Evolutionary conservation across 352 stramenopile genomes (phyloP), one percentile per base, ranked within the genome.

Genomic region (Phytophthora sp.): DNA sequence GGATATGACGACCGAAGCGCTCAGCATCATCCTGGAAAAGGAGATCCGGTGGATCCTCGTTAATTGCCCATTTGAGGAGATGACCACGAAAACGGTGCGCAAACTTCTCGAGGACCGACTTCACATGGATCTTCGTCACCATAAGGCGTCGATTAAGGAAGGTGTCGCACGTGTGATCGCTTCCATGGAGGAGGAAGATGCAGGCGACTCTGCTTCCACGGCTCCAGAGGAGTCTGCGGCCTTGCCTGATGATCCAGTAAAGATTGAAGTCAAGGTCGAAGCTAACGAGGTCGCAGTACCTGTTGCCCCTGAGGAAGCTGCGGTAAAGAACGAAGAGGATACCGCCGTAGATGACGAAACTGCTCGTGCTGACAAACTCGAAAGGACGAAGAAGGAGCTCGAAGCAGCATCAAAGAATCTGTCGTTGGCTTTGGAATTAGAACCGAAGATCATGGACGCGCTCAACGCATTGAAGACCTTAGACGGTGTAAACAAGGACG

Each of bases 1-100:
- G 0, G 65, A 74, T 7, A 60, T 83, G 26, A 71, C 75, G 18
- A 73, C 72, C 0, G 76, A 88, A 24, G 71, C 67, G 30, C 59
- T 95, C 2, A 84, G 69, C 21, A 76, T 74, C 3, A 50, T 90
- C 11, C 62, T 95, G 9, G 87, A 95, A 55, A 82, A 80, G 30
- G 85, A 94, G 62, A 95, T 95, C 50, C 80, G 83, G 13, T 89
- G 82, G 77, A 91, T 95, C 42, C 62, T 95, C 1, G 68, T 78
- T 3, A 93, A 93, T 44, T 90, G 79, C 46, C 76, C 82, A 31
- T 90, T 93, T 52, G 85, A 95, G 26, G 83, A 92, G 50, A 90
- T 95, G 76, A 95, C 87, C 4, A 95, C 87, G 6, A 90, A 90
- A 57, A 95, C 75, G 8, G 78, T 95, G 45, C 72, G 87, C 30